A percentile compares a stretch with the other conserved stretches of the same genome.
Evolutionary conservation across 495 filamentous ascomycete genomes (phyloP).

Genomic region (Talaromyces adpressus): DNA sequence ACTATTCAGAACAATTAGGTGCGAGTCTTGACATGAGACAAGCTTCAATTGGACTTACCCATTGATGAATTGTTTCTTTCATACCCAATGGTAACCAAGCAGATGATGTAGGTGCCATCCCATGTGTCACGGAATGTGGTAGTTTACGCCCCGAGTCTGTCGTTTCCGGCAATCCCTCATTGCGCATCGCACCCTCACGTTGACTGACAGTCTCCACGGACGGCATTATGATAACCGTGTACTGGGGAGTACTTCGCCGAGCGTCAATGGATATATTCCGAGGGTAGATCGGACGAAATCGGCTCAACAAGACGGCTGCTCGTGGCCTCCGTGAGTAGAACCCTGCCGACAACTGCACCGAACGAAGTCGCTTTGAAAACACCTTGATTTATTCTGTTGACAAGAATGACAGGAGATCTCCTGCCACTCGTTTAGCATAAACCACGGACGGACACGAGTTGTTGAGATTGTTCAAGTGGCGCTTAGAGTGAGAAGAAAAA

Average conservation of each 20-base stretch:
- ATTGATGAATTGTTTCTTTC: conserved; percentile 86
- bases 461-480: neutral
- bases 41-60: conserved; percentile 48
- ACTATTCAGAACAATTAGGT: conserved; percentile 42
- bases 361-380: conserved; percentile 16
- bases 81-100: conserved; percentile 78
- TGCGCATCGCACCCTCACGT: conserved; percentile 20
- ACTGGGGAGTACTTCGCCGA: conserved; percentile 10
- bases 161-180: conserved; percentile 37
- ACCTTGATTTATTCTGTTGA: conserved; percentile 15
- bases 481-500: neutral
- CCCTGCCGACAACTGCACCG: conserved; percentile 13
- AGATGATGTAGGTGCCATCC: conserved; percentile 22
- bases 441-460: neutral
- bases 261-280: conserved; percentile 14
- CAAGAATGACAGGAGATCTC: conserved; percentile 18
- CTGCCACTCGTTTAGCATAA: conserved; percentile 18
- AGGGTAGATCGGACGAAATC: conserved; percentile 11
- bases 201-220: conserved; percentile 30
- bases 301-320: neutral
- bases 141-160: conserved; percentile 44
- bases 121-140: conserved; percentile 18
- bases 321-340: conserved; percentile 2
- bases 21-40: neutral
- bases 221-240: conserved; percentile 29